Evolutionary conservation across 2,329 filamentous ascomycete species (phyloP), one percentile per base, ranked within the genome.

Genomic region (Pseudocercospora cruenta): DNA sequence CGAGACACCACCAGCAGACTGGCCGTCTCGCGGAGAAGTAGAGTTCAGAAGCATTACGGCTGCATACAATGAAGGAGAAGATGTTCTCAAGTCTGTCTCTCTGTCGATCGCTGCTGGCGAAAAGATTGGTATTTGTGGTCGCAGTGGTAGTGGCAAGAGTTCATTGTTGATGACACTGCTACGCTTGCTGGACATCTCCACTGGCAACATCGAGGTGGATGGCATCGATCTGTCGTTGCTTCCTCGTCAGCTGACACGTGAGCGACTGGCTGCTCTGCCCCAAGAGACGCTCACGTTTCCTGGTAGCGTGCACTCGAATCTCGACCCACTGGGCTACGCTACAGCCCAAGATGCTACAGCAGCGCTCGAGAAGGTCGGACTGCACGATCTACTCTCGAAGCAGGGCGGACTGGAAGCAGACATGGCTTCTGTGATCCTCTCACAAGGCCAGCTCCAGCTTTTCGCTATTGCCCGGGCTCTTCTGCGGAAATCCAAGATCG

Each of bases 1-100:
- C 12, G 76, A 79, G 21, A 81, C 84, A 22, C 86, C 89, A 0
- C 88, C 91, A 0, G 89, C 90, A 1, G 86, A 87, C 0, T 95
- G 92, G 92, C 92, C 92, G 0, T 87, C 86, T 0, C 86, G 91
- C 68, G 92, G 92, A 5, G 83, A 85, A 10, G 83, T 96, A 51
- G 88, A 93, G 71, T 87, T 94, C n/a, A 79, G 88, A 19, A 85
- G 92, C 64, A 83, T 96, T 0, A 60, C 65, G 43, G 73, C 73
- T 21, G 63, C 70, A 7, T 75, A 75, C 60, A 66, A 67, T 7
- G 39, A 33, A n/a, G 66, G 72, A 36, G 73, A 77, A 19, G 73
- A 75, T 7, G 81, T 84, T 2, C 77, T 86, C 59, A 76, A 79
- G n/a, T 72, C 82, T 21, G 75, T 87, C 39, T 82, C 78, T 9